Evolutionary conservation across 176 grass and related monocot species (phyloP).

Genomic region (Phyllostachys edulis): DNA sequence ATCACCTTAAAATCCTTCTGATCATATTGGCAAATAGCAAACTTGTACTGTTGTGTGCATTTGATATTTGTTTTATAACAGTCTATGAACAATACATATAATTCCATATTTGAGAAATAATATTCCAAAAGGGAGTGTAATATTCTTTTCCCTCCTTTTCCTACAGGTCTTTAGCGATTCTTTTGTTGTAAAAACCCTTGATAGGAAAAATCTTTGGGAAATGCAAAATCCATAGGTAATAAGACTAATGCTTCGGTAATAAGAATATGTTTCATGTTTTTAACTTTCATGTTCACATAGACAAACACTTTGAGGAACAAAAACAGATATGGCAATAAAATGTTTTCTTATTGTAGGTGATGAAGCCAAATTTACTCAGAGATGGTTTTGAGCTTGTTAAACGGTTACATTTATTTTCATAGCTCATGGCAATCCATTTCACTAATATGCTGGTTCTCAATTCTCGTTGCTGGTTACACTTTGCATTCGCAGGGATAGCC

Average conservation of each 20-base stretch:
- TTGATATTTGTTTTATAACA: no score
- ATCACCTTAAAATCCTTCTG: no score
- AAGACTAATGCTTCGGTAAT: background rate
- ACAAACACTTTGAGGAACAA: background rate
- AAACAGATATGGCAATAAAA: background rate
- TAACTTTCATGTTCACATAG: background rate
- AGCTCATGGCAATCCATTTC: background rate
- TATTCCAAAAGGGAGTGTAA: background rate
- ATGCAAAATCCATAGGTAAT: conserved; percentile 98
- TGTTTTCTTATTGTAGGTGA: conserved; percentile 55
- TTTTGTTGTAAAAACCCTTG: conserved; percentile 91
- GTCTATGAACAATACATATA: no score
- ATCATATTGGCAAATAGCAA: no score
- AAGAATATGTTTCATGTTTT: background rate
- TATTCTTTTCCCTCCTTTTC: background rate
- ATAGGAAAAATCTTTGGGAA: conserved; percentile 97
- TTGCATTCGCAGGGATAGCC: conserved; percentile 50
- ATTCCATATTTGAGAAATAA: background rate
- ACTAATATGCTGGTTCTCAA: background rate
- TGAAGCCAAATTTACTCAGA: conserved; percentile 71
- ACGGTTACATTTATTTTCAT: conserved; percentile 48
- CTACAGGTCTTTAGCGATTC: conserved; percentile 68
- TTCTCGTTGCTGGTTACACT: conserved; percentile 1
- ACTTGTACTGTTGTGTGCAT: no score
- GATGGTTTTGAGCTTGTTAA: conserved; percentile 93